These are phyloP conservation scores for Eremochloa ophiuroides DNA, from an alignment of 176 grass and related monocot genomes.

Conservation along the genomic window DNA sequence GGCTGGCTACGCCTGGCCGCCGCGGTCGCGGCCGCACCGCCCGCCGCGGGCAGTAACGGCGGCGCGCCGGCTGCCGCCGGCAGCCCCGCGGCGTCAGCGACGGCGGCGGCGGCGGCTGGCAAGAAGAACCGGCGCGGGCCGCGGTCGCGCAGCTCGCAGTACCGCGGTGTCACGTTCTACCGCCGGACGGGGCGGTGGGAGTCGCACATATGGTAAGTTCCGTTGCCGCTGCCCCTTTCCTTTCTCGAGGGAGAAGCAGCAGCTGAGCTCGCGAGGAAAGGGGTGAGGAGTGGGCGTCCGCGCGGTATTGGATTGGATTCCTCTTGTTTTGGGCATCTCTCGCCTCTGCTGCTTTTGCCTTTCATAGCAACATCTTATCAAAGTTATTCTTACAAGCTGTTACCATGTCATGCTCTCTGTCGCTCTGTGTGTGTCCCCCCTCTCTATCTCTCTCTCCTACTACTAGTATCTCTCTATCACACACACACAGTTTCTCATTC, in stretches of 20 bases:
- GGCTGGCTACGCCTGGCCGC: conserved; percentile 44
- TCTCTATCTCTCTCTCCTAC: not conserved
- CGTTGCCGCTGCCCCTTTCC: conserved; percentile 8
- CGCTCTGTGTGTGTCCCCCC: not conserved
- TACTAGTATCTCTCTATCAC: not conserved
- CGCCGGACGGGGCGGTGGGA: conserved; percentile 95
- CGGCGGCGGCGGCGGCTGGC: not conserved
- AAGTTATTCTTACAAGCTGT: conserved; percentile 38
- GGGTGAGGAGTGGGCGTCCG: not conserved
- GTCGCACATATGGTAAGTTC: conserved; percentile 91
- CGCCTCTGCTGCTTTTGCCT: conserved; percentile 47
- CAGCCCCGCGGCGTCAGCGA: not conserved
- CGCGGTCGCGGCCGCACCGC: conserved; percentile 21
- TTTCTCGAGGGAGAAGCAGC: not conserved
- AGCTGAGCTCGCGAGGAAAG: not conserved
- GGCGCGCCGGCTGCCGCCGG: not conserved
- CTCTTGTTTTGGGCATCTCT: conserved; percentile 54
- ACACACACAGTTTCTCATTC: not conserved
- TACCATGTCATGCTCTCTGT: not conserved
- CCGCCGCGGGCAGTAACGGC: not conserved
- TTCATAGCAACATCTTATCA: conserved; percentile 64
- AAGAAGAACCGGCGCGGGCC: conserved; percentile 95
- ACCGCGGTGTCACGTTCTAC: conserved; percentile 99
- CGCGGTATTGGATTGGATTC: conserved; percentile 16
- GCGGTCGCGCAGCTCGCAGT: conserved; percentile 93